Percentiles rank a stretch among this genome's conserved stretches.
Conservation (phyloP, 371 early-diverging fungal species). For the Umbelopsis sp. region DNA sequence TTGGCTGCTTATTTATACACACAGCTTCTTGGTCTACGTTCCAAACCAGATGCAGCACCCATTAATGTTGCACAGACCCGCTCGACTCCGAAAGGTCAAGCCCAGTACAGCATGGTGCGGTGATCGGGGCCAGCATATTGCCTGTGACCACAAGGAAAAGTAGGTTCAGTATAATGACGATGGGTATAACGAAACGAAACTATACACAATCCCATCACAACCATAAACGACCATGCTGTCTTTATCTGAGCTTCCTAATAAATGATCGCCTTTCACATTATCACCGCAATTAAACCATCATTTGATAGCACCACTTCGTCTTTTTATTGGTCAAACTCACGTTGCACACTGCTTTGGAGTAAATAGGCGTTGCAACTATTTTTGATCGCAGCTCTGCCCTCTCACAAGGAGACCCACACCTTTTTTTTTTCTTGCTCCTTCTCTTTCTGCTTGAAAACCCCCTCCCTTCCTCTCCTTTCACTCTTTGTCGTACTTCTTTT, state of each 20-base stretch:
- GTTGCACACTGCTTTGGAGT: conserved; percentile 17
- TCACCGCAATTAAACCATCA: neutral
- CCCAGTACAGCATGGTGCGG: neutral
- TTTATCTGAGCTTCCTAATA: too few relatives aligned
- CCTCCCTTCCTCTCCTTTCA: conserved; percentile 4
- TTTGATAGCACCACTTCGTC: neutral
- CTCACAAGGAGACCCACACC: conserved; percentile 7
- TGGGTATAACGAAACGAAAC: too few relatives aligned
- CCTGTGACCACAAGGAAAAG: too few relatives aligned
- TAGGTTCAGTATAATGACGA: too few relatives aligned
- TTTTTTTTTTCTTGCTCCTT: neutral
- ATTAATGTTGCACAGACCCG: neutral
- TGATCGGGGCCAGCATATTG: neutral
- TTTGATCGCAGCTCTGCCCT: conserved; percentile 15
- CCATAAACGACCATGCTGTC: too few relatives aligned
- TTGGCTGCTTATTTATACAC: neutral
- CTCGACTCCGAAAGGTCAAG: neutral
- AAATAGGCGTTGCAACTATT: neutral
- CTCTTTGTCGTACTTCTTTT: neutral
- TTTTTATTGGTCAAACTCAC: conserved; percentile 3
- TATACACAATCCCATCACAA: too few relatives aligned
- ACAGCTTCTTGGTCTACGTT: neutral
- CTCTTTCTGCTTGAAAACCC: neutral
- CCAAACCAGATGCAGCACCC: neutral
- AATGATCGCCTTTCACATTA: neutral